These are phyloP conservation scores for Ceratocystis huliohia DNA, from an alignment of 2,329 filamentous ascomycete species.

Conservation along the genomic window DNA sequence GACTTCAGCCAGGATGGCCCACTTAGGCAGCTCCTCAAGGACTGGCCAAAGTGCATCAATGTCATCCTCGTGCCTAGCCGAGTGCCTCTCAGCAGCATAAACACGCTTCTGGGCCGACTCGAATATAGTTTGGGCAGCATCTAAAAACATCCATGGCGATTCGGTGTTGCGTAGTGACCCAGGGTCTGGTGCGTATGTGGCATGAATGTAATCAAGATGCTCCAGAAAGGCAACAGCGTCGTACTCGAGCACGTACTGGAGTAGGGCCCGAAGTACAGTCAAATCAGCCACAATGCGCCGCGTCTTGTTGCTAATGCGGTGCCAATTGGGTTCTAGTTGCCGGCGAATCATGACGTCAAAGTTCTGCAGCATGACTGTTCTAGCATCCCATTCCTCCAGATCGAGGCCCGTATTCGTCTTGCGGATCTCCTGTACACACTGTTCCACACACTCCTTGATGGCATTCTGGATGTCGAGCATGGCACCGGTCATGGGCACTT, in stretches of 20 bases:
- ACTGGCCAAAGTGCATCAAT: constrained; percentile 60
- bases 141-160: constrained; percentile 90
- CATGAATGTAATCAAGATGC: constrained; percentile 86
- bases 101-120: constrained; percentile 78
- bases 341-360: constrained; percentile 81
- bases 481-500: constrained; percentile 86
- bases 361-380: constrained; percentile 81
- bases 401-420: constrained; percentile 74
- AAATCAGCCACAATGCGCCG: constrained; percentile 88
- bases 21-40: constrained; percentile 90
- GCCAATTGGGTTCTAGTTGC: constrained; percentile 93
- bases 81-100: constrained; percentile 48
- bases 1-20: constrained; percentile 76
- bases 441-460: constrained; percentile 89
- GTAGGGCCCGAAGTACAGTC: constrained; percentile 65
- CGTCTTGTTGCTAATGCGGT: constrained; percentile 88
- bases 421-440: constrained; percentile 84
- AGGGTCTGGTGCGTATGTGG: constrained; percentile 75
- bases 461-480: constrained; percentile 93
- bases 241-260: constrained; percentile 70
- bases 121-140: constrained; percentile 89
- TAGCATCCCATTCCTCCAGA: constrained; percentile 93
- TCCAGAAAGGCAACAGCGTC: constrained; percentile 86
- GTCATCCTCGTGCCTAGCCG: constrained; percentile 26
- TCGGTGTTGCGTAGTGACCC: constrained; percentile 79